Evolutionary conservation across 768 basidiomycete genomes (phyloP), one percentile per base, ranked within the genome.

Genomic region (Lentinula lateritia): DNA sequence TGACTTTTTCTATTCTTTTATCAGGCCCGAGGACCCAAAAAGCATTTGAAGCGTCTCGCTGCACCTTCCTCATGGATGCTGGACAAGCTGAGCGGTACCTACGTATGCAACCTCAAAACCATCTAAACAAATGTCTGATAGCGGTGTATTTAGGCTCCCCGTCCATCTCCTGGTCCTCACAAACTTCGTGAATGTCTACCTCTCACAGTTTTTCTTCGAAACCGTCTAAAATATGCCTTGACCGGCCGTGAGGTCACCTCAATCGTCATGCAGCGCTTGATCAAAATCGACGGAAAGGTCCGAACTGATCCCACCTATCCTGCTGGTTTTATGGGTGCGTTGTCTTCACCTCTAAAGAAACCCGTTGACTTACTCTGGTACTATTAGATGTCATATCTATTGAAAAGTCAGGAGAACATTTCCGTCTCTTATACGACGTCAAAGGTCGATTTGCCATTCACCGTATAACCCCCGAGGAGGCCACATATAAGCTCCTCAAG

Each of bases 31-130:
- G 95, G 95, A 88, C 95, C 95, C 66, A 97, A 92, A 90, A 97
- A 97, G 80, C 95, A 98, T 75, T 86, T 98, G 82, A 98, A 98
- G 86, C 92, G 96, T 73, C 86, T 98, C 63, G 88, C 89, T 67
- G 97, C 97, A 64, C 97, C 97, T 65, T 96, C 94, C 52, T 90
- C 93, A 81, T 99, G 97, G 97, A 98, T 99, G 95, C 85, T 99
- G 66, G 94, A 98, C 84, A 99, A 99, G 82, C 79, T 99, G 71
- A 88, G 91, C 78, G 93, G 93, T 63, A 94, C 93, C 67, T 96
- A 93, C 70, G 93, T 94, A 77, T 74, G 90, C 76, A 64, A 39
- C 50, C 52, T 16, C 35, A 20, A 62, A 58, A n/a, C 50, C 41
- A 53, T 58, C 41, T 10, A 3, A 5, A 9, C n/a, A n/a, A 12